Percentiles rank a stretch among this genome's conserved stretches.
These are phyloP conservation scores for Eutrema heterophyllum DNA, from an alignment of 345 rosid genomes.

Conservation along the genomic window DNA sequence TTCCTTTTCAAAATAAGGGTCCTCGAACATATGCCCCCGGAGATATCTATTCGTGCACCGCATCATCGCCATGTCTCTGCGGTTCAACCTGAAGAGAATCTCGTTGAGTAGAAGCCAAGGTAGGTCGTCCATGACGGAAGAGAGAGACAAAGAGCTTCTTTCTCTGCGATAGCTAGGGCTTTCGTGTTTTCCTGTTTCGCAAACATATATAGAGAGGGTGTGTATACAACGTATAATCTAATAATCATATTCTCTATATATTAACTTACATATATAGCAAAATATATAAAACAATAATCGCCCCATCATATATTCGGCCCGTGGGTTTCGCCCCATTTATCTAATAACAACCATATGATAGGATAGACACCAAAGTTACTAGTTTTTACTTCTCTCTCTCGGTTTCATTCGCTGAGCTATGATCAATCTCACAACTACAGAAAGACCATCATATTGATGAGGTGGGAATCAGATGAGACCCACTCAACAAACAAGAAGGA, in stretches of 20 bases:
- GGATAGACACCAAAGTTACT: conserved; percentile 19
- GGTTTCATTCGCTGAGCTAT: conserved; percentile 1
- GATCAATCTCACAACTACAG: conserved; percentile 27
- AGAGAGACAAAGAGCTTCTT: neutral
- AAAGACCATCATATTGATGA: conserved; percentile 27
- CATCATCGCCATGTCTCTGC: neutral
- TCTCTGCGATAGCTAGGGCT: too few relatives aligned
- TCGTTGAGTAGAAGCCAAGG: neutral
- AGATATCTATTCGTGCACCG: neutral
- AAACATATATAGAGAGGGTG: too few relatives aligned
- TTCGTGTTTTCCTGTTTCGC: too few relatives aligned
- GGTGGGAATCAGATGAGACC: conserved; percentile 26
- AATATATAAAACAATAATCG: too few relatives aligned
- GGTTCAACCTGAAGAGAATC: neutral
- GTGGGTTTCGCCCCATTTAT: too few relatives aligned
- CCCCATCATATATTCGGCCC: too few relatives aligned
- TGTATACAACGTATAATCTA: too few relatives aligned
- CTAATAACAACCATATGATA: conserved; percentile 15
- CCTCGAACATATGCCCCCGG: neutral
- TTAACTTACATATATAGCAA: too few relatives aligned
- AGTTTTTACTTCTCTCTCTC: conserved; percentile 13
- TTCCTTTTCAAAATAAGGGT: neutral
- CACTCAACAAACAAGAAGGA: conserved; percentile 35
- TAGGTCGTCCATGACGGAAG: neutral
- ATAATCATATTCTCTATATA: too few relatives aligned